Conservation (phyloP, 345 rosid genomes). For the Salix dunnii region DNA sequence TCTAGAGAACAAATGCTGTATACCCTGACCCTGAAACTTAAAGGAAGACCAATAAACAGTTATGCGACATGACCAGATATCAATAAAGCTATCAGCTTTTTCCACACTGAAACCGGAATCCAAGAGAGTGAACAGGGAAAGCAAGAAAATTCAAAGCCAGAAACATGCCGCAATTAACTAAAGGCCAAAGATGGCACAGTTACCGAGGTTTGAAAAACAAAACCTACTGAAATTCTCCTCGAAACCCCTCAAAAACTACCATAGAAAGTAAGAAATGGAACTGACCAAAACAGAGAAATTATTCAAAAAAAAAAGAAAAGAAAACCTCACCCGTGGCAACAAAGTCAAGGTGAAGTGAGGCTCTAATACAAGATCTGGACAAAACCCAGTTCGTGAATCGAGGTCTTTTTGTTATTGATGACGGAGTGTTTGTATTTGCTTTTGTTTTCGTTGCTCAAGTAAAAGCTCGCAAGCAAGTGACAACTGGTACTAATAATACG, state of each 20-base stretch:
- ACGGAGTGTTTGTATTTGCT: not conserved
- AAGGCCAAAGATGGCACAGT: not conserved
- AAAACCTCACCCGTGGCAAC: not conserved
- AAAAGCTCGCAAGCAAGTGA: not conserved
- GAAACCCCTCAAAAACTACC: not conserved
- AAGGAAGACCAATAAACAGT: not conserved
- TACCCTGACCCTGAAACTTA: not conserved
- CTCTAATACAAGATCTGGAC: not conserved
- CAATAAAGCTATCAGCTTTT: not conserved
- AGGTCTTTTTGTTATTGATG: not conserved
- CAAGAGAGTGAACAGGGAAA: constrained; percentile 3
- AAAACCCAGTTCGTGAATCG: not conserved
- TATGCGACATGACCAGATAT: not conserved
- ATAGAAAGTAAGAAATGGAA: not conserved
- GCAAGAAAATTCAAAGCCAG: not conserved
- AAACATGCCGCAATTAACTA: not conserved
- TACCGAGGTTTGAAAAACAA: not conserved
- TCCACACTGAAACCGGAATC: not conserved
- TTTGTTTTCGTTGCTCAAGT: not conserved
- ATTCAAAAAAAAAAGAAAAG: not conserved
- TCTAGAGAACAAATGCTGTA: not conserved
- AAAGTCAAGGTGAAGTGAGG: not conserved
- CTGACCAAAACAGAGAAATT: not conserved
- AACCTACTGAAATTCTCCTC: not conserved
- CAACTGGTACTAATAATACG: not conserved